Percentiles rank a stretch among this genome's conserved stretches.
Conservation (phyloP, 2,329 filamentous ascomycete species). For the Verticillium longisporum region DNA sequence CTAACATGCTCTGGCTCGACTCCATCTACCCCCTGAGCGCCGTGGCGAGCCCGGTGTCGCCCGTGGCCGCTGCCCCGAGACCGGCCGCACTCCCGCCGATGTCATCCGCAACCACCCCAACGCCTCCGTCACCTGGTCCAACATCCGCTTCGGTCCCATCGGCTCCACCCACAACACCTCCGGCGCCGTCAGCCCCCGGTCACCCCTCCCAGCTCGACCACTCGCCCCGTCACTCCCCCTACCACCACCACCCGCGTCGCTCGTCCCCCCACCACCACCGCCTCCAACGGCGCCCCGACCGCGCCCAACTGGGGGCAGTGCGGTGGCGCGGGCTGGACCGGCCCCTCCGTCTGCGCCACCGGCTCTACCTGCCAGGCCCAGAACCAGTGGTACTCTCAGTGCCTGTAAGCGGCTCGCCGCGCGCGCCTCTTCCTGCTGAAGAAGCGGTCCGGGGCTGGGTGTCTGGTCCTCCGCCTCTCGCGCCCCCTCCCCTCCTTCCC, state of each 20-base stretch:
- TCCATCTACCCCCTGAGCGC: constrained; percentile 37
- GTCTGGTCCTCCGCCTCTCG: too few relatives aligned
- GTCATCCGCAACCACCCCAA: constrained; percentile 31
- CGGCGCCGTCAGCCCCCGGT: not conserved
- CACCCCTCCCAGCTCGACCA: constrained; percentile 3
- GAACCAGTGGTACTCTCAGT: constrained; percentile 35
- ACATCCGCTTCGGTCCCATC: constrained; percentile 41
- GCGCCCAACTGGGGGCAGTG: constrained; percentile 28
- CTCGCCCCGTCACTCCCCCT: constrained; percentile 1
- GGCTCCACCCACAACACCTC: constrained; percentile 26
- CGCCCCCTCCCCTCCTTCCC: too few relatives aligned
- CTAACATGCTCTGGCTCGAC: constrained; percentile 62
- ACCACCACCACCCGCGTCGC: constrained; percentile 4
- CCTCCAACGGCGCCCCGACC: constrained; percentile 7
- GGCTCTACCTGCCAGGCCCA: constrained; percentile 26
- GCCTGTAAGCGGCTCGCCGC: constrained; percentile 19
- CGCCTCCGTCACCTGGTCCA: constrained; percentile 37
- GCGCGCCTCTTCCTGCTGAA: not conserved
- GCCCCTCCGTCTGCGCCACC: constrained; percentile 26
- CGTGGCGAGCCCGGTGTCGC: constrained; percentile 28
- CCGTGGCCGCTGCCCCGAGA: constrained; percentile 37
- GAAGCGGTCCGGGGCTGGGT: not conserved
- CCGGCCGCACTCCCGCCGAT: constrained; percentile 34
- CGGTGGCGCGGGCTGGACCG: constrained; percentile 26
- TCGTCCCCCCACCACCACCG: constrained; percentile 2